These are phyloP conservation scores for Zanthoxylum bungeanum DNA, from an alignment of 345 rosid genomes.

Conservation along the genomic window DNA sequence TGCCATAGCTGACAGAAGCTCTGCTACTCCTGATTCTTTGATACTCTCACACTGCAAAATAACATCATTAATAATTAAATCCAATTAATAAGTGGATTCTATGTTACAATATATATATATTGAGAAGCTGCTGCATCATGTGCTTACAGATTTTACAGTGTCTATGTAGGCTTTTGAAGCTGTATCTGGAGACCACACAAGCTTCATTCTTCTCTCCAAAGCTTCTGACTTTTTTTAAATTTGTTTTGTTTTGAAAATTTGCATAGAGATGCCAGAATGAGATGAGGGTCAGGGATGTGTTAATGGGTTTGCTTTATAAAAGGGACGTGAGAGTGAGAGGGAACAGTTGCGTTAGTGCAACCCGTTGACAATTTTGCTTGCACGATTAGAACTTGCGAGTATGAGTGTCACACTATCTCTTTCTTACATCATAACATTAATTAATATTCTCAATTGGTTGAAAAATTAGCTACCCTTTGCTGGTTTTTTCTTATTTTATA, in stretches of 20 bases:
- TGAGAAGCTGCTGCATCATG: too few species aligned
- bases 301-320: not conserved
- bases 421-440: not conserved
- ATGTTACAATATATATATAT: too few species aligned
- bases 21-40: slow-evolving; percentile 62
- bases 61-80: too few species aligned
- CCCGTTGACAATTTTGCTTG: not conserved
- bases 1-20: slow-evolving; percentile 81
- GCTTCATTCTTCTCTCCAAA: slow-evolving; percentile 53
- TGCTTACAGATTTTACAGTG: slow-evolving; percentile 63
- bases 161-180: slow-evolving; percentile 73
- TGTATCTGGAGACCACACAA: slow-evolving; percentile 78
- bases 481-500: too few species aligned
- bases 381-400: not conserved
- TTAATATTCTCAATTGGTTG: not conserved
- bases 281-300: not conserved
- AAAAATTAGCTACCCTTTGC: not conserved
- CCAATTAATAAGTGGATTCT: too few species aligned
- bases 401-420: not conserved
- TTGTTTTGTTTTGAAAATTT: not conserved
- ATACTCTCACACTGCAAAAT: slow-evolving; percentile 44
- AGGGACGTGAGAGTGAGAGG: not conserved
- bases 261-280: slow-evolving; percentile 3
- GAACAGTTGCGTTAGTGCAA: not conserved
- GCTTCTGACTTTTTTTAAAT: slow-evolving; percentile 6